phyloP scores from a whole-genome alignment of 371 early-diverging fungal genomes.

The Mucor ambiguus region DNA sequence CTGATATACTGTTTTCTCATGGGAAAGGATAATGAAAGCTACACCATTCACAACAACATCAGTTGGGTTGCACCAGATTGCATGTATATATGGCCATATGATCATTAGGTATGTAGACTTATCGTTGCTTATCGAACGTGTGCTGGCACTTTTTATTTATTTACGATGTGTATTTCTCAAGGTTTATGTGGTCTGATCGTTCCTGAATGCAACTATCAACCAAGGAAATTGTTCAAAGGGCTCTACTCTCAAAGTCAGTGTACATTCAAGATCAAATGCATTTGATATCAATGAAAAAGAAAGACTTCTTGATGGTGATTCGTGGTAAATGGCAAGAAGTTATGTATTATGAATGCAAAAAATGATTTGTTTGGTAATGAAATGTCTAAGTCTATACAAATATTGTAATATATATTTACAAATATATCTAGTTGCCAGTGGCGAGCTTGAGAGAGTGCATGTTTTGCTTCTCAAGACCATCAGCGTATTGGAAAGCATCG shows the following conservation, averaged over 20 bases:
- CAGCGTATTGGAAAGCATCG: conserved; percentile 28
- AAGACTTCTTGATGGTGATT: too few relatives aligned
- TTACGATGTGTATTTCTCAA: too few relatives aligned
- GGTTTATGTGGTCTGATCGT: too few relatives aligned
- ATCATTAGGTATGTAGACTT: not conserved
- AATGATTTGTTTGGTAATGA: not conserved
- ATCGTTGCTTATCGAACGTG: not conserved
- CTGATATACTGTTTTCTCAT: not conserved
- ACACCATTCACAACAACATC: not conserved
- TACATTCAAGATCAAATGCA: too few relatives aligned
- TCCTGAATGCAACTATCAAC: too few relatives aligned
- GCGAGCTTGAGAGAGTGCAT: conserved; percentile 49
- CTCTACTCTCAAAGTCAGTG: too few relatives aligned
- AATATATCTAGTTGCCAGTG: conserved; percentile 3
- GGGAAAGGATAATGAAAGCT: not conserved
- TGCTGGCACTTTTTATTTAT: not conserved
- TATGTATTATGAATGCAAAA: not conserved
- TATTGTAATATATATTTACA: not conserved
- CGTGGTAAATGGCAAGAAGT: not conserved
- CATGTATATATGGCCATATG: not conserved
- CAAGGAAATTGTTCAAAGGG: too few relatives aligned
- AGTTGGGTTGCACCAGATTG: not conserved
- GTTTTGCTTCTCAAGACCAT: conserved; percentile 29
- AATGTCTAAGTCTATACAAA: not conserved
- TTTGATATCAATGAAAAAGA: too few relatives aligned